Evolutionary conservation across 345 rosid species (phyloP).

Genomic region (Moricandia arvensis): DNA sequence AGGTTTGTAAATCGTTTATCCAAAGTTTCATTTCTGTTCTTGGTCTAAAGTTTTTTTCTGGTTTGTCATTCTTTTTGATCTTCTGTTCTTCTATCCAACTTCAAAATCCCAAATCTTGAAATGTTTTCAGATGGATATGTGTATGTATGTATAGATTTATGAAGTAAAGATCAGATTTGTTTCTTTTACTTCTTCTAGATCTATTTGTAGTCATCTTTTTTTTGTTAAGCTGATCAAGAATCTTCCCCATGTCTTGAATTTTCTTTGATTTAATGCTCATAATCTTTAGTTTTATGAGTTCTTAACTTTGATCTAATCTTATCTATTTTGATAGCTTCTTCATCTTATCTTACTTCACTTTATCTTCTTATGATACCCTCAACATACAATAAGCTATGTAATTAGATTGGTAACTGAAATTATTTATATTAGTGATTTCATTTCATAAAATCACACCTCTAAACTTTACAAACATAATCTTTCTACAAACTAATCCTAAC

Average conservation of each 20-base stretch:
- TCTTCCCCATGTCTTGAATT: not conserved
- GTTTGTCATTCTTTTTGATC: not conserved
- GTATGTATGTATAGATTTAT: slow-evolving; percentile 2
- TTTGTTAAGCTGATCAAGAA: slow-evolving; percentile 1
- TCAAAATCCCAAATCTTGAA: slow-evolving; percentile 31
- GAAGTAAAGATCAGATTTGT: slow-evolving; percentile 13
- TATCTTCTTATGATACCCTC: slow-evolving; percentile 1
- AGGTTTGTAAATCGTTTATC: slow-evolving; percentile 18
- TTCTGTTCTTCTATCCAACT: not conserved
- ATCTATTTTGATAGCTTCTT: slow-evolving; percentile 13
- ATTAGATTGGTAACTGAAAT: slow-evolving; percentile 30
- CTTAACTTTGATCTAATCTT: not conserved
- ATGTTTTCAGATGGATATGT: slow-evolving; percentile 11
- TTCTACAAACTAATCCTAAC: not conserved
- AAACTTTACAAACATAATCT: not conserved
- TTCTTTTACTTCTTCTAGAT: not conserved
- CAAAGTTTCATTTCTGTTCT: slow-evolving; percentile 3
- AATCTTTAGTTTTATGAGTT: slow-evolving; percentile 4
- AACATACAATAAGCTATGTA: slow-evolving; percentile 36
- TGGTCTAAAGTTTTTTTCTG: not conserved
- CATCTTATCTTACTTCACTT: not conserved
- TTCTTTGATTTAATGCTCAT: not conserved
- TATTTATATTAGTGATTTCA: slow-evolving; percentile 21
- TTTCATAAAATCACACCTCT: slow-evolving; percentile 10
- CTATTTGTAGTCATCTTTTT: not conserved